Evolutionary conservation across 768 basidiomycete species (phyloP).

Genomic region (Lentinula lateritia): DNA sequence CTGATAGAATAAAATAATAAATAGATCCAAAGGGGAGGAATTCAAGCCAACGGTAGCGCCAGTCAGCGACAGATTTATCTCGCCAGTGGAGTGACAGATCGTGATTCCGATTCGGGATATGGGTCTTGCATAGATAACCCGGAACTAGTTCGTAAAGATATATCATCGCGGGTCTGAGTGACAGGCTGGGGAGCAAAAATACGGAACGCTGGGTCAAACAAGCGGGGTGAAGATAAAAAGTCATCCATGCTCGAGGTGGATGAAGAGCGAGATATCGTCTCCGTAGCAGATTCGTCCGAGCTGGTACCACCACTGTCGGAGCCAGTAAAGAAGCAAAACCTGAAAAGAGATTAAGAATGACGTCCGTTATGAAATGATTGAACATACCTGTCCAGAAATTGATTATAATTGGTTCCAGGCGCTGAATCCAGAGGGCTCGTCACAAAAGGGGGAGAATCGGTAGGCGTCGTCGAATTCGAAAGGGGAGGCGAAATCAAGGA

Average conservation of each 20-base stretch:
- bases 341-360: slow-evolving; percentile 17
- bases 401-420: slow-evolving; percentile 45
- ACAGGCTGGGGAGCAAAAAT: background rate
- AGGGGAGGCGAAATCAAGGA: slow-evolving; percentile 14
- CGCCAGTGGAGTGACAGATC: background rate
- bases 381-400: slow-evolving; percentile 61
- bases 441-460: background rate
- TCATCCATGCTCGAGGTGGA: slow-evolving; percentile 55
- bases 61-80: background rate
- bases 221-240: slow-evolving; percentile 31
- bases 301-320: slow-evolving; percentile 23
- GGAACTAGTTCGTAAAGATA: background rate
- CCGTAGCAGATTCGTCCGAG: slow-evolving; percentile 4
- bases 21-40: background rate
- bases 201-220: slow-evolving; percentile 12
- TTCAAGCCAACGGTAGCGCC: background rate
- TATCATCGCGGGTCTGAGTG: slow-evolving; percentile 4
- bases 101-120: background rate
- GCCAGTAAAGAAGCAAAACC: slow-evolving; percentile 83
- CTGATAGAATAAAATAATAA: background rate
- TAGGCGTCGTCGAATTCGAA: slow-evolving; percentile 5
- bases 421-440: background rate
- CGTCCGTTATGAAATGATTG: slow-evolving; percentile 9
- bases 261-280: slow-evolving; percentile 27
- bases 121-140: background rate